Evolutionary conservation across 495 filamentous ascomycete species (phyloP).

Genomic region (Echria macrotheca): DNA sequence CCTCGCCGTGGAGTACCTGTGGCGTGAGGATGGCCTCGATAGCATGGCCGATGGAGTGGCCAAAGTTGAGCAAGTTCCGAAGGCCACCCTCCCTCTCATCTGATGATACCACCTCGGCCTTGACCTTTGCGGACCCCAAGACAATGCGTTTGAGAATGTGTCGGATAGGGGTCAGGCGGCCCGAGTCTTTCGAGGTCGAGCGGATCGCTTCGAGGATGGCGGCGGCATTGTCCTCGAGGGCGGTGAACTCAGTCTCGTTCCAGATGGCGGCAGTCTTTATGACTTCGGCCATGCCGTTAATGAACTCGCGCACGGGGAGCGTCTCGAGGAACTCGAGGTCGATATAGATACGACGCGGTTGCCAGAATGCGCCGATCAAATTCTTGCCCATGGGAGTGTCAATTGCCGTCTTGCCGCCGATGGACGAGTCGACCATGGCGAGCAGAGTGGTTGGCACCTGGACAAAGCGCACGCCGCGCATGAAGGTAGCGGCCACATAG

Average conservation of each 20-base stretch:
- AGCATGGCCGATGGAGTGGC: constrained; percentile 96
- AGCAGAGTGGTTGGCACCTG: constrained; percentile 94
- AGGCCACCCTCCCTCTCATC: constrained; percentile 94
- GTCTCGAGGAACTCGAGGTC: constrained; percentile 91
- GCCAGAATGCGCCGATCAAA: constrained; percentile 93
- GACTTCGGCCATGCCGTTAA: constrained; percentile 98
- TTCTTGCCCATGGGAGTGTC: constrained; percentile 98
- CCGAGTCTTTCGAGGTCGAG: constrained; percentile 45
- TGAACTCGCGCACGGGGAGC: constrained; percentile 85
- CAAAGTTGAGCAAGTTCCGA: constrained; percentile 93
- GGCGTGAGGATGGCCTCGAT: constrained; percentile 93
- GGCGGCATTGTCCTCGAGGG: constrained; percentile 74
- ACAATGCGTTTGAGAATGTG: constrained; percentile 80
- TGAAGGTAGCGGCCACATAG: constrained; percentile 95
- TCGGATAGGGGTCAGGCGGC: constrained; percentile 62
- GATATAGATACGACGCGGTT: constrained; percentile 87
- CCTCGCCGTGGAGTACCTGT: constrained; percentile 91
- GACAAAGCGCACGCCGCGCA: constrained; percentile 92
- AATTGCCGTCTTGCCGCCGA: constrained; percentile 97
- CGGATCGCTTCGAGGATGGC: constrained; percentile 67
- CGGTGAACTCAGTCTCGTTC: constrained; percentile 79
- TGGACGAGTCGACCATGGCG: constrained; percentile 97
- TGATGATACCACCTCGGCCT: constrained; percentile 85
- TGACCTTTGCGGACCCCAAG: constrained; percentile 80
- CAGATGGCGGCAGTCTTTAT: constrained; percentile 98